A percentile compares a stretch with the other conserved stretches of the same genome.
Conservation (phyloP, 2,329 filamentous ascomycete genomes). For the Bipolaris gigantea region DNA sequence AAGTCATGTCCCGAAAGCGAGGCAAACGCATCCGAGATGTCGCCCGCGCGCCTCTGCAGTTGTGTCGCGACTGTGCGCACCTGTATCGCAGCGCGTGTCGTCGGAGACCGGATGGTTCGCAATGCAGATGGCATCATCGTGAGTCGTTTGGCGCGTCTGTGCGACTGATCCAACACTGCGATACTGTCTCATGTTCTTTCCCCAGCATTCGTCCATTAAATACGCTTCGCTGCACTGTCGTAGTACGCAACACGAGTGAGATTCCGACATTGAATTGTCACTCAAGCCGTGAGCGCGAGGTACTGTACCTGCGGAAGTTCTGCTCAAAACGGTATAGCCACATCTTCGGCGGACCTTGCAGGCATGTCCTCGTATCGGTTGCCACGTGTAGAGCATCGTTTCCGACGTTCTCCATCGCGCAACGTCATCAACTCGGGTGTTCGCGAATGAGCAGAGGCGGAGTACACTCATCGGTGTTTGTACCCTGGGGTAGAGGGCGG, state of each 20-base stretch:
- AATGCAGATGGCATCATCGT: constrained; percentile 35
- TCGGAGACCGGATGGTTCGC: constrained; percentile 30
- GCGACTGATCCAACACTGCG: constrained; percentile 7
- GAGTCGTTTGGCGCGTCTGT: constrained; percentile 4
- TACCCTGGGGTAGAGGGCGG: neutral
- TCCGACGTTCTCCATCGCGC: constrained; percentile 21
- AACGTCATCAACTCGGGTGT: constrained; percentile 16
- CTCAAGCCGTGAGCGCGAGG: constrained; percentile 15
- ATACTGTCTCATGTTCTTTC: constrained; percentile 10
- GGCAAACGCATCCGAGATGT: constrained; percentile 56
- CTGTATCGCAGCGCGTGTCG: constrained; percentile 23
- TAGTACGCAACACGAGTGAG: neutral
- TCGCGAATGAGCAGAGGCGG: constrained; percentile 19
- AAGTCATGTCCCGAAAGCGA: constrained; percentile 53
- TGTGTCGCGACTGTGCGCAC: constrained; percentile 37
- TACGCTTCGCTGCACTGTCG: constrained; percentile 11
- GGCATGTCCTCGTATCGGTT: constrained; percentile 5
- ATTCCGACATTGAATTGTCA: constrained; percentile 25
- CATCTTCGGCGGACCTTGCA: constrained; percentile 4
- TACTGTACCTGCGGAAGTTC: constrained; percentile 23
- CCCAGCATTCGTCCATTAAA: constrained; percentile 25
- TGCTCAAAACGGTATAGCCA: constrained; percentile 21
- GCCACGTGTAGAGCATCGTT: constrained; percentile 18
- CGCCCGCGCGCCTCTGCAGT: constrained; percentile 50
- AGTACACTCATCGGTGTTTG: constrained; percentile 13